These are phyloP conservation scores for Neonectria ditissima DNA, from an alignment of 2,329 filamentous ascomycete genomes.

Conservation along the genomic window DNA sequence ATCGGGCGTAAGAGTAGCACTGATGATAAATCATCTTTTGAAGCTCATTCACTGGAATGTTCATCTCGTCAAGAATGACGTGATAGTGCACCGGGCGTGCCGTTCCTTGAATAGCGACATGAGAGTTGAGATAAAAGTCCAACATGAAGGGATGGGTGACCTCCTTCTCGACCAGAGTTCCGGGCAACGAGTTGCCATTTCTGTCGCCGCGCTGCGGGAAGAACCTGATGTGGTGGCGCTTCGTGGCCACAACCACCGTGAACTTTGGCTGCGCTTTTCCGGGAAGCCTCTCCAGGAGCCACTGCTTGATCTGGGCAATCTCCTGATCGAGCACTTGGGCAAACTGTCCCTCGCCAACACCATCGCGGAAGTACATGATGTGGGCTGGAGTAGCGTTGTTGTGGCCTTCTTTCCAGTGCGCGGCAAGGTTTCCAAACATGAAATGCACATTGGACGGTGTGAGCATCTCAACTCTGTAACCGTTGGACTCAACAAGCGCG, in stretches of 20 bases:
- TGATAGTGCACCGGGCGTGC: conserved; percentile 93
- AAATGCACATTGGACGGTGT: conserved; percentile 71
- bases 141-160: conserved; percentile 93
- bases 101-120: conserved; percentile 89
- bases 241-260: conserved; percentile 88
- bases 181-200: conserved; percentile 86
- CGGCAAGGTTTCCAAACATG: conserved; percentile 74
- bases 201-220: conserved; percentile 81
- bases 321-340: conserved; percentile 83
- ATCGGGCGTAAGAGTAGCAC: conserved; percentile 91
- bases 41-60: conserved; percentile 74
- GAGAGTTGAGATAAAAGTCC: conserved; percentile 79
- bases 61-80: conserved; percentile 85
- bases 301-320: conserved; percentile 74
- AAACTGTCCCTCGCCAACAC: conserved; percentile 90
- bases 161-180: conserved; percentile 87
- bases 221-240: conserved; percentile 94
- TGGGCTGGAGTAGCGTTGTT: conserved; percentile 66
- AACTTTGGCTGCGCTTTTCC: conserved; percentile 69
- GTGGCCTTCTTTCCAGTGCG: conserved; percentile 73
- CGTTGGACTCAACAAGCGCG: conserved; percentile 85
- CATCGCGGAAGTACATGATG: conserved; percentile 93
- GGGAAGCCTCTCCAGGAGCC: conserved; percentile 58
- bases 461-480: conserved; percentile 84
- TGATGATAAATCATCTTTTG: conserved; percentile 95